Base-by-base conservation (phyloP, 306 rosid genomes). In the Cyclanthera cordifolia region DNA sequence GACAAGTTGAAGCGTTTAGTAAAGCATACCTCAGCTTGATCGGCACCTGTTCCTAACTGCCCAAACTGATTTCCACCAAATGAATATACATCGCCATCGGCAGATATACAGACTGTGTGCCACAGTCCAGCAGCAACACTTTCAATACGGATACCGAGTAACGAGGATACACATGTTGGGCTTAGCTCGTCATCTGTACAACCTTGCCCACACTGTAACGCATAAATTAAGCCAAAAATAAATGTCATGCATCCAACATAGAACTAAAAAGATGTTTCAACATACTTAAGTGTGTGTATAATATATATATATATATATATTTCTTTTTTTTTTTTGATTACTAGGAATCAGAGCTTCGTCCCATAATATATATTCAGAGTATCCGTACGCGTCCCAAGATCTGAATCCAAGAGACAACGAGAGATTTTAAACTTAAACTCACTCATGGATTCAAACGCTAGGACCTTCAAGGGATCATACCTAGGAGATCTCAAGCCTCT, bases 11-110 rank as follows among this genome's bases (percentile, higher is more conserved):
- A 57, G 23, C 50, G 53, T 32, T 45, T 37, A 70, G 11, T 53
- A 68, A 64, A 45, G 19, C 53, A 51, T 79, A 92, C 96, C 97
- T 89, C 96, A 16, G 96, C 90, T 77, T 92, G 89, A 53, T 85
- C 96, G 30, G 81, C 72, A 60, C 96, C 96, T 21, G 97, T 92
- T 77, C 97, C 97, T 72, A 92, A 84, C 86, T 92, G 95, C 69
- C 97, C 96, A 81, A 92, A 92, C 72, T 92, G 96, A 74, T 92
- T 92, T 25, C 97, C 93, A 3, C 96, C 97, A 82, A 92, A 92
- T 65, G 95, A 74, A 75, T 87, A 92, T 12, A 89, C 90, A 66
- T 82, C 96, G 20, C 97, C 97, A 57, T 89, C 90, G 6, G 90
- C 81, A 56, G 97, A 89, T 77, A 78, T 76, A 74, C 96, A 92